phyloP scores from a whole-genome alignment of 2,329 filamentous ascomycete species.

The Aureobasidium namibiae region DNA sequence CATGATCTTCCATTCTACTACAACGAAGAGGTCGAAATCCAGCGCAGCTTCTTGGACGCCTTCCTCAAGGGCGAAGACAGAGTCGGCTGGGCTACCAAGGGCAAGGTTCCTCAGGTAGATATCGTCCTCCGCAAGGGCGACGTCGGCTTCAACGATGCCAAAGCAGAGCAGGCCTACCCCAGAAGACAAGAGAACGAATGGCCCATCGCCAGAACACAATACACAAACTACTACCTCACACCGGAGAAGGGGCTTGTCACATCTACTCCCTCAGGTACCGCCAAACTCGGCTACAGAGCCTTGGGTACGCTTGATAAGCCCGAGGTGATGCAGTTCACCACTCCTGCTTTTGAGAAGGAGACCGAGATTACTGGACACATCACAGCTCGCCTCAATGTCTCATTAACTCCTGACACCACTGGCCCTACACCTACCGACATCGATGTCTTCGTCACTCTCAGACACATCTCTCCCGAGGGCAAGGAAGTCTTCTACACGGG shows the following conservation, averaged over 20 bases:
- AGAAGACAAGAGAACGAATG: slow-evolving; percentile 52
- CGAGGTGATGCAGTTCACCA: slow-evolving; percentile 49
- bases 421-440: slow-evolving; percentile 45
- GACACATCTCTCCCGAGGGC: slow-evolving; percentile 47
- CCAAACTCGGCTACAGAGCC: slow-evolving; percentile 48
- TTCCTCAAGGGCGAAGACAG: slow-evolving; percentile 60
- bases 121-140: slow-evolving; percentile 56
- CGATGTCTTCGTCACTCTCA: slow-evolving; percentile 54
- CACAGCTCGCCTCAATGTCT: slow-evolving; percentile 55
- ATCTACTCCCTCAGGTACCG: slow-evolving; percentile 20
- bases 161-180: slow-evolving; percentile 46
- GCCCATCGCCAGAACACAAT: slow-evolving; percentile 57
- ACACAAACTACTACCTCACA: slow-evolving; percentile 53
- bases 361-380: slow-evolving; percentile 62
- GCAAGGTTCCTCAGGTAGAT: slow-evolving; percentile 51
- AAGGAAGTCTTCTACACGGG: slow-evolving; percentile 57
- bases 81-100: slow-evolving; percentile 47
- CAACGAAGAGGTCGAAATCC: slow-evolving; percentile 56
- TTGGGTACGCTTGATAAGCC: slow-evolving; percentile 49
- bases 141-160: slow-evolving; percentile 53
- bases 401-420: slow-evolving; percentile 35
- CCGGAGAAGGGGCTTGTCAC: slow-evolving; percentile 35
- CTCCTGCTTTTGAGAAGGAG: slow-evolving; percentile 47
- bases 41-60: slow-evolving; percentile 58
- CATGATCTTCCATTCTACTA: slow-evolving; percentile 68